Conservation (phyloP, 352 stramenopile genomes). For the Phytophthora sp. region DNA sequence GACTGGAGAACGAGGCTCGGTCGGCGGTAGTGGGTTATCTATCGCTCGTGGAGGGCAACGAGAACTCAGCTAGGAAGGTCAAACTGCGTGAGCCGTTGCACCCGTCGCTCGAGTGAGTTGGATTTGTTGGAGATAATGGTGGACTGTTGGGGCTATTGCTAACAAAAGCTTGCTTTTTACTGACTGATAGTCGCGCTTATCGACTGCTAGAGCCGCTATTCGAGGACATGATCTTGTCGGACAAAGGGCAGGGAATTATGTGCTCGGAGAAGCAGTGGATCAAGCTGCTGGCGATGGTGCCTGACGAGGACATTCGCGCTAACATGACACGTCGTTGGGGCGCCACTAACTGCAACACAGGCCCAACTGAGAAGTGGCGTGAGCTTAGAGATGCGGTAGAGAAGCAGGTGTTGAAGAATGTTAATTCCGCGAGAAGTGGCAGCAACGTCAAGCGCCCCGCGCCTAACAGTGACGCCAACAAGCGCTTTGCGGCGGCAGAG, state of each 20-base stretch:
- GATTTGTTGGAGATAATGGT: neutral
- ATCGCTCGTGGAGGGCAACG: conserved; percentile 92
- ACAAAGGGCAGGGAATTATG: conserved; percentile 93
- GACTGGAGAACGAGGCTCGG: conserved; percentile 96
- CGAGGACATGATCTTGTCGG: conserved; percentile 87
- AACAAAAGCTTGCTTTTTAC: conserved; percentile 5
- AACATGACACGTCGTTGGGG: conserved; percentile 72
- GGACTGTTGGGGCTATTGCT: neutral
- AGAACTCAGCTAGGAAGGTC: conserved; percentile 90
- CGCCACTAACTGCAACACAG: conserved; percentile 49
- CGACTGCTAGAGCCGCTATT: conserved; percentile 96
- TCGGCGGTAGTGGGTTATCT: conserved; percentile 97
- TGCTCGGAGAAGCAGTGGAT: conserved; percentile 86
- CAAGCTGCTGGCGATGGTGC: conserved; percentile 94
- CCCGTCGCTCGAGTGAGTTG: conserved; percentile 89
- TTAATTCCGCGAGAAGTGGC: conserved; percentile 51
- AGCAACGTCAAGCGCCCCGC: conserved; percentile 51
- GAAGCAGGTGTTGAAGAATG: conserved; percentile 63
- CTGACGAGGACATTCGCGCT: conserved; percentile 84
- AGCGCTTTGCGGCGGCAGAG: conserved; percentile 67
- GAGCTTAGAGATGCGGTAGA: conserved; percentile 77
- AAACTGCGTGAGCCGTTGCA: conserved; percentile 93
- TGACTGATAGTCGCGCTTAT: conserved; percentile 83
- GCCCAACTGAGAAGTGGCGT: conserved; percentile 90
- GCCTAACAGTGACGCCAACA: conserved; percentile 48